Percentiles rank a stretch among this genome's conserved stretches.
These are phyloP conservation scores for Phylloporus scabripes DNA, from an alignment of 768 basidiomycete species.

Conservation along the genomic window DNA sequence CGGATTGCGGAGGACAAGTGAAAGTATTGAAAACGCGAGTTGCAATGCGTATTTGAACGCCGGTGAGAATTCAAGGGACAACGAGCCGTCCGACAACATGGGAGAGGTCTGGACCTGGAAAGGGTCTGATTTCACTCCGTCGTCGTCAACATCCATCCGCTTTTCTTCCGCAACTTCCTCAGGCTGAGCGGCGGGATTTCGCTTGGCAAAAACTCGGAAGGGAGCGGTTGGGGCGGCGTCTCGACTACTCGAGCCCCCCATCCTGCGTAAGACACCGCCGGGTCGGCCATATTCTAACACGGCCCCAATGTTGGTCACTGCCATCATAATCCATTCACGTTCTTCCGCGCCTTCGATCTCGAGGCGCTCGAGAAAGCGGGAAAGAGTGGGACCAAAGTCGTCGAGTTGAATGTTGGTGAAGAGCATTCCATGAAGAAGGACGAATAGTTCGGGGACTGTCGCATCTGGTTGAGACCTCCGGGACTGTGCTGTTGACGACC, in stretches of 20 bases:
- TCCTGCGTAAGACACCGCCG: conserved; percentile 60
- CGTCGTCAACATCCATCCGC: conserved; percentile 64
- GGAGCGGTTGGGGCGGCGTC: conserved; percentile 30
- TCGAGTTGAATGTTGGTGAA: conserved; percentile 95
- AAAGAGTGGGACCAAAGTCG: conserved; percentile 76
- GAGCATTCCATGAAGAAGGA: conserved; percentile 93
- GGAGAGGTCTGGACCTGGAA: conserved; percentile 23
- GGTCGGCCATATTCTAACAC: conserved; percentile 85
- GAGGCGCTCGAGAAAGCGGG: conserved; percentile 82
- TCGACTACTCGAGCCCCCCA: conserved; percentile 45
- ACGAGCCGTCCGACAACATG: conserved; percentile 29
- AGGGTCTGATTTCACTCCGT: conserved; percentile 23
- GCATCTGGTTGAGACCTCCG: conserved; percentile 75
- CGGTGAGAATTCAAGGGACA: conserved; percentile 47
- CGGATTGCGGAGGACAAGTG: conserved; percentile 61
- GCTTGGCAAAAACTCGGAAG: conserved; percentile 50
- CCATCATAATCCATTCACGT: conserved; percentile 98
- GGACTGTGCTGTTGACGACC: conserved; percentile 61
- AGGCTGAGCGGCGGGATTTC: conserved; percentile 28
- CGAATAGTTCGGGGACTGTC: conserved; percentile 70
- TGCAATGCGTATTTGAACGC: conserved; percentile 72
- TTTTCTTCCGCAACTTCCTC: conserved; percentile 41
- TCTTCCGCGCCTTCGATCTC: conserved; percentile 76
- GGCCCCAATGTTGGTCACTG: conserved; percentile 71
- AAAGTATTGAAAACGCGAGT: conserved; percentile 74